Evolutionary conservation across 1,284 basidiomycete genomes (phyloP).

Genomic region (Lentinula novae-zelandiae): DNA sequence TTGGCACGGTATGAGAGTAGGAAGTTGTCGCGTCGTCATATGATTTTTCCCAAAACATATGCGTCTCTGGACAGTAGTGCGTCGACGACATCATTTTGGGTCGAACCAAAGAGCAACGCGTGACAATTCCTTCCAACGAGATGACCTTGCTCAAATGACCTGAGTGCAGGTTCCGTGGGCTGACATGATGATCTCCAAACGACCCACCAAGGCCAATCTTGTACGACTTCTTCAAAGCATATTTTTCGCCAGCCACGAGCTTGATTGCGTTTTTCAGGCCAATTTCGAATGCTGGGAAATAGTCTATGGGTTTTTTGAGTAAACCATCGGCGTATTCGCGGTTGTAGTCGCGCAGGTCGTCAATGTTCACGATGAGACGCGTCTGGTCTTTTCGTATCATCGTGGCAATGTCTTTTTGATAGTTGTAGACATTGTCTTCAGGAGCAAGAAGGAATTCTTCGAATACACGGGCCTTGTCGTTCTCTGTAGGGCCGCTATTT

Average conservation of each 20-base stretch:
- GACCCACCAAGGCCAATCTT: slow-evolving; percentile 95
- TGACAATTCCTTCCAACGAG: slow-evolving; percentile 97
- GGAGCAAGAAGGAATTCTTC: slow-evolving; percentile 87
- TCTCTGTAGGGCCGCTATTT: slow-evolving; percentile 52
- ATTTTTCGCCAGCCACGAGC: slow-evolving; percentile 77
- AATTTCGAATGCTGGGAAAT: slow-evolving; percentile 88
- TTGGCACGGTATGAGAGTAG: slow-evolving; percentile 82
- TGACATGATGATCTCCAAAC: slow-evolving; percentile 99
- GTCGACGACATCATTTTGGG: slow-evolving; percentile 98
- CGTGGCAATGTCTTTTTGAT: slow-evolving; percentile 81
- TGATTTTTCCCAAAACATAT: slow-evolving; percentile 82
- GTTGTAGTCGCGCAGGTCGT: slow-evolving; percentile 94
- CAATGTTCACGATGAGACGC: slow-evolving; percentile 93
- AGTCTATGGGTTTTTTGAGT: slow-evolving; percentile 86
- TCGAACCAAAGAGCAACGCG: slow-evolving; percentile 95
- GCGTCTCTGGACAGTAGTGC: slow-evolving; percentile 90
- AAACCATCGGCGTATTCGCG: slow-evolving; percentile 81
- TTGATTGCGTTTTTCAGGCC: slow-evolving; percentile 79
- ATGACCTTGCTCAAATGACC: slow-evolving; percentile 95
- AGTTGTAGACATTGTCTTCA: slow-evolving; percentile 68
- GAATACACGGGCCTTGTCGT: slow-evolving; percentile 76
- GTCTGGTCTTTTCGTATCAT: slow-evolving; percentile 86
- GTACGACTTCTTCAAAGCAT: slow-evolving; percentile 77
- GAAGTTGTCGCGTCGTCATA: slow-evolving; percentile 93
- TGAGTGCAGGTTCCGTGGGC: slow-evolving; percentile 87